Conservation (phyloP, 345 rosid species). For the Bretschneidera sinensis region DNA sequence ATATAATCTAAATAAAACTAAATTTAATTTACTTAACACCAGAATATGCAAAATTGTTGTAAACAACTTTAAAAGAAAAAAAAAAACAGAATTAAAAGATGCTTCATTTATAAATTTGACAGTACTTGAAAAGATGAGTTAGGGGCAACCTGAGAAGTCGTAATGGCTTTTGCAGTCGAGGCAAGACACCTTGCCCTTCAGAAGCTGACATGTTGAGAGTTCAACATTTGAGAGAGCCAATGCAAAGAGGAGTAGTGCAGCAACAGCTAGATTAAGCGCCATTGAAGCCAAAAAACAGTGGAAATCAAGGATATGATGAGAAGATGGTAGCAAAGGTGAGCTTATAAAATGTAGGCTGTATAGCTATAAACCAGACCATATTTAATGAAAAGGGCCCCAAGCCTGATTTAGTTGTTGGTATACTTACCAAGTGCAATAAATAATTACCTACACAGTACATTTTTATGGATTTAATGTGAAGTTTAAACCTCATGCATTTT, state of each 20-base stretch:
- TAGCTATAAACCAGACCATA: slow-evolving; percentile 17
- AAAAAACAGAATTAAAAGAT: too few species aligned
- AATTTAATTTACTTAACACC: too few species aligned
- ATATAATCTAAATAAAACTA: too few species aligned
- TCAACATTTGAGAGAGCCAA: slow-evolving; percentile 33
- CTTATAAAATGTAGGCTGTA: slow-evolving; percentile 22
- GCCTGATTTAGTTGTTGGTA: slow-evolving; percentile 28
- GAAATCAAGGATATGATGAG: slow-evolving; percentile 13
- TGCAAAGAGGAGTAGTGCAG: slow-evolving; percentile 30
- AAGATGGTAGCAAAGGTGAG: not conserved
- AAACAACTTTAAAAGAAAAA: too few species aligned
- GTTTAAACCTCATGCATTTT: too few species aligned
- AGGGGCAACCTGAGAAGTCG: slow-evolving; percentile 55
- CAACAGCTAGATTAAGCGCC: slow-evolving; percentile 25
- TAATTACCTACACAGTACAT: too few species aligned
- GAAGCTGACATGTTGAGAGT: slow-evolving; percentile 30
- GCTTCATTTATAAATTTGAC: not conserved
- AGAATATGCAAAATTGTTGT: too few species aligned
- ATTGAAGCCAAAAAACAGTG: slow-evolving; percentile 24
- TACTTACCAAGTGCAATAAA: not conserved
- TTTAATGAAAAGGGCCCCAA: slow-evolving; percentile 34
- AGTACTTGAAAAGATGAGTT: not conserved
- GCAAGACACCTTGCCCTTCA: slow-evolving; percentile 63
- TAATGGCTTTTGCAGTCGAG: slow-evolving; percentile 43
- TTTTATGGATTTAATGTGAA: too few species aligned